A percentile compares a stretch with the other conserved stretches of the same genome.
These are phyloP conservation scores for Eustoma russellianum DNA, from an alignment of 257 asterid species.

Conservation along the genomic window DNA sequence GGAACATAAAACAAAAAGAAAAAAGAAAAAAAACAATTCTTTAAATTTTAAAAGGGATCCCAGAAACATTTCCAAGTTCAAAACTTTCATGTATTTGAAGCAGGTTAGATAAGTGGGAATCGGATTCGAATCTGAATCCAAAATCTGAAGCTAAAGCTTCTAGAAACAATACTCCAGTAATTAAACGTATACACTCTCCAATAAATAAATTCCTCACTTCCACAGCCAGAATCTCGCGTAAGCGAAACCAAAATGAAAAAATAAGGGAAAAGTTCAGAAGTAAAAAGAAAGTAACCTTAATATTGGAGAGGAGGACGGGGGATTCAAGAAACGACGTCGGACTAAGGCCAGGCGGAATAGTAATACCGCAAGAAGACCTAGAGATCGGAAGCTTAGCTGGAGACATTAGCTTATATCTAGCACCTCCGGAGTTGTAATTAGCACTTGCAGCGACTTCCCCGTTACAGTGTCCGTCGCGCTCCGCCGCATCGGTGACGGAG, in stretches of 20 bases:
- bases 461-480: background rate
- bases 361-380: slow-evolving; percentile 54
- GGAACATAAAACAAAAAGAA: too few species aligned
- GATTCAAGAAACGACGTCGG: slow-evolving; percentile 89
- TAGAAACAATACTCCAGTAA: slow-evolving; percentile 10
- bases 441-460: background rate
- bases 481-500: background rate
- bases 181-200: background rate
- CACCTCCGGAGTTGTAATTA: slow-evolving; percentile 18
- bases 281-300: slow-evolving; percentile 47
- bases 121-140: slow-evolving; percentile 33
- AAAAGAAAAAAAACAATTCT: too few species aligned
- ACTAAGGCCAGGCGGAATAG: slow-evolving; percentile 91
- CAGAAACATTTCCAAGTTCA: slow-evolving; percentile 1
- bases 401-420: slow-evolving; percentile 74
- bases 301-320: slow-evolving; percentile 85
- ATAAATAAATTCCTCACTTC: background rate
- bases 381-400: slow-evolving; percentile 98
- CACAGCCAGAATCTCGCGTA: background rate
- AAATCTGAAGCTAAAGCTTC: slow-evolving; percentile 24
- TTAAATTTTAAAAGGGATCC: too few species aligned
- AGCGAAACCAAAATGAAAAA: background rate
- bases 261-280: background rate
- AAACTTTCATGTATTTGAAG: background rate
- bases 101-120: slow-evolving; percentile 3